A percentile compares a stretch with the other conserved stretches of the same genome.
phyloP scores from a whole-genome alignment of 345 rosid species.

The Crucihimalaya himalaica region DNA sequence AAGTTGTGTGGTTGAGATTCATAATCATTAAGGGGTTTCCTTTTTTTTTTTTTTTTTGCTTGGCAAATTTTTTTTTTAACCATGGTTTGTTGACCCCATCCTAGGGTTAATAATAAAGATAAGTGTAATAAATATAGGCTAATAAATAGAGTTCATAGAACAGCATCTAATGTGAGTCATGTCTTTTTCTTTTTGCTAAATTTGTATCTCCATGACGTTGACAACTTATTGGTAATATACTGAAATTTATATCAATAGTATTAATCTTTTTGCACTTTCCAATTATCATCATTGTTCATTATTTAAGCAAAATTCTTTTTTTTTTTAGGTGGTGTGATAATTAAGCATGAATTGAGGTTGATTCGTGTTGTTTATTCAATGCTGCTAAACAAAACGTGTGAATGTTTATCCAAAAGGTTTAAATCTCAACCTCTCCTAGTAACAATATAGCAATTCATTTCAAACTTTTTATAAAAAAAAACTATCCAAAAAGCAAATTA shows the following conservation, averaged over 20 bases:
- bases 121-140: slow-evolving; percentile 50
- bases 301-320: neutral
- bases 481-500: neutral
- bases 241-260: neutral
- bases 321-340: neutral
- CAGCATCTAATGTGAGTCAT: slow-evolving; percentile 40
- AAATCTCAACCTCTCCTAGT: too few species aligned
- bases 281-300: neutral
- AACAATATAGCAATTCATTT: too few species aligned
- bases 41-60: neutral
- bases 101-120: slow-evolving; percentile 41
- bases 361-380: neutral
- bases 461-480: neutral
- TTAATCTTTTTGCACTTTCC: neutral
- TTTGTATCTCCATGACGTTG: slow-evolving; percentile 35
- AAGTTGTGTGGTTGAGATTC: slow-evolving; percentile 64
- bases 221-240: slow-evolving; percentile 29
- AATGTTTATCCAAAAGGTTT: too few species aligned
- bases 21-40: slow-evolving; percentile 36
- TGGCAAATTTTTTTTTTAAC: slow-evolving; percentile 44
- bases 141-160: slow-evolving; percentile 33
- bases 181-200: slow-evolving; percentile 42
- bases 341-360: neutral
- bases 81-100: slow-evolving; percentile 49
- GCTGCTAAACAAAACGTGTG: neutral